These are phyloP conservation scores for Rhynchospora tenuis DNA, from an alignment of 176 grass and related monocot species.

Conservation along the genomic window DNA sequence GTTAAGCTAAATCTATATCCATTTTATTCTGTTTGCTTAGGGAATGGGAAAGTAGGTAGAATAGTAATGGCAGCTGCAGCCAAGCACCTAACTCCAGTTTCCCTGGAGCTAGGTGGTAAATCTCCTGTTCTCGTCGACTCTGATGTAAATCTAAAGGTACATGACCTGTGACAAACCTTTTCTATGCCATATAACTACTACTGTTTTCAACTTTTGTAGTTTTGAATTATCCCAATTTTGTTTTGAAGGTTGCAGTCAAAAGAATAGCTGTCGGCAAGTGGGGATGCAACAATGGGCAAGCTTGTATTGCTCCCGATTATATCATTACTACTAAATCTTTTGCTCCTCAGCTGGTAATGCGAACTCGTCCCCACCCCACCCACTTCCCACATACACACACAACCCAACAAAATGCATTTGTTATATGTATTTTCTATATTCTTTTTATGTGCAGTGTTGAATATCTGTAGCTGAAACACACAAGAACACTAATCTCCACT, in stretches of 20 bases:
- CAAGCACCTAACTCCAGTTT: conserved; percentile 82
- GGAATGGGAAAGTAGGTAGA: conserved; percentile 61
- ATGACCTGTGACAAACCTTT: conserved; percentile 1
- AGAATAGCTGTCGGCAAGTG: conserved; percentile 89
- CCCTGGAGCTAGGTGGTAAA: conserved; percentile 94
- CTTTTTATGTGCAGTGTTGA: background rate
- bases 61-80: conserved; percentile 74
- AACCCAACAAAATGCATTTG: background rate
- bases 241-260: conserved; percentile 50
- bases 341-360: conserved; percentile 64
- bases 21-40: conserved; percentile 27
- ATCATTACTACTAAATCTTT: conserved; percentile 89
- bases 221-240: conserved; percentile 17
- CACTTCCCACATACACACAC: background rate
- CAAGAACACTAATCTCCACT: background rate
- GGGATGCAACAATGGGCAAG: conserved; percentile 94
- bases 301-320: conserved; percentile 94
- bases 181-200: background rate
- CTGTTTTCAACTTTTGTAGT: background rate
- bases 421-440: background rate
- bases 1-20: background rate
- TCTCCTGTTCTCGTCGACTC: conserved; percentile 81
- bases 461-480: background rate
- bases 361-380: background rate
- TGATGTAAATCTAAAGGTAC: conserved; percentile 67